Evolutionary conservation across 805 yeast genomes (phyloP).

Genomic region (Lachancea quebecensis): DNA sequence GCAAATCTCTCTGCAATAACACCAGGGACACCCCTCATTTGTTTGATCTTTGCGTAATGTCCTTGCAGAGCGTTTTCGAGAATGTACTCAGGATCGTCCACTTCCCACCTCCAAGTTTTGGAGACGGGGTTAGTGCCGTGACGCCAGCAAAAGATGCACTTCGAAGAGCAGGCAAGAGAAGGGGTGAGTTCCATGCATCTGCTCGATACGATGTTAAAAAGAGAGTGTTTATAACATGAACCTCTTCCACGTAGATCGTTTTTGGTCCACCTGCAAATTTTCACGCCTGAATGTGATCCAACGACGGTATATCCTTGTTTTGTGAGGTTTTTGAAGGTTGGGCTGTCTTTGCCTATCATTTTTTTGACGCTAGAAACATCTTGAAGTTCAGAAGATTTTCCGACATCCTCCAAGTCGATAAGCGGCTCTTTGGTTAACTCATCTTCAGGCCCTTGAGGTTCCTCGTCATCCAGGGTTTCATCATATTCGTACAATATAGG

Average conservation of each 20-base stretch:
- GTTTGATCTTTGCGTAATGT: constrained; percentile 86
- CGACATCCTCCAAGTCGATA: constrained; percentile 88
- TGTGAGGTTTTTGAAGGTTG: constrained; percentile 79
- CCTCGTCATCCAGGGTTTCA: constrained; percentile 51
- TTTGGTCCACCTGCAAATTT: constrained; percentile 94
- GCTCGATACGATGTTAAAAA: constrained; percentile 85
- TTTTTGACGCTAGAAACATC: constrained; percentile 44
- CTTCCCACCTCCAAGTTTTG: constrained; percentile 94
- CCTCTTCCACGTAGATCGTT: constrained; percentile 92
- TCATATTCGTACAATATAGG: constrained; percentile 55
- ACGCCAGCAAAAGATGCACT: constrained; percentile 96
- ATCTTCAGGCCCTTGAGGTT: constrained; percentile 35
- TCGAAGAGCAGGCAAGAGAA: constrained; percentile 85
- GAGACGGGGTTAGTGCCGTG: constrained; percentile 97
- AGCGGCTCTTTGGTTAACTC: constrained; percentile 33
- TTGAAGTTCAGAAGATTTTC: constrained; percentile 34
- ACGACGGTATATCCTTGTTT: constrained; percentile 92
- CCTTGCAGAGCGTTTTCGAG: constrained; percentile 81
- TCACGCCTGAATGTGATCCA: constrained; percentile 92
- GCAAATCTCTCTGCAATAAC: constrained; percentile 83
- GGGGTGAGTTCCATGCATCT: constrained; percentile 96
- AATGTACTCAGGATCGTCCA: constrained; percentile 80
- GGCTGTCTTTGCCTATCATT: constrained; percentile 87
- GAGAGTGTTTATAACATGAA: constrained; percentile 86
- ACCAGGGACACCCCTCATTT: constrained; percentile 94